Evolutionary conservation across 768 basidiomycete genomes (phyloP), one percentile per base, ranked within the genome.

Genomic region (Pleurotus salmoneostramineus): DNA sequence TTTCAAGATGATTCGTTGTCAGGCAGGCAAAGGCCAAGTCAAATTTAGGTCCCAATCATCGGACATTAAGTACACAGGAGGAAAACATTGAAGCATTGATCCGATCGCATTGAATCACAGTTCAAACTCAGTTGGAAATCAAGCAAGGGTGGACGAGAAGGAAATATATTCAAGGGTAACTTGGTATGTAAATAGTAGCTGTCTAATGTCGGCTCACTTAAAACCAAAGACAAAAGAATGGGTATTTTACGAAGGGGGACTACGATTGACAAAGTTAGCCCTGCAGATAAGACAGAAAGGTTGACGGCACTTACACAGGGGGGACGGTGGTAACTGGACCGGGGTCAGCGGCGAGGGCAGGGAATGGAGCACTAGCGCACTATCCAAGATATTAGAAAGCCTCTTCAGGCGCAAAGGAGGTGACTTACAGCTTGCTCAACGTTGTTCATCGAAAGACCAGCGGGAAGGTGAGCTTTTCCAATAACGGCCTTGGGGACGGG

Each of bases 391-490:
- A 12, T 42, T 15, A 31, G 27, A 34, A 47, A 21, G 49, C 37
- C 21, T 27, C 21, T 27, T 54, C 21, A 35, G 8, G 10, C 11
- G 32, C 37, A 34, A 32, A 12, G 33, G 31, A 17, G 37, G 37
- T 21, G 7, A 56, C 56, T 12, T 46, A 56, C 56, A 6, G 56
- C 56, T 56, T 56, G 56, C 36, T 56, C 56, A 10, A 56, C 40
- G 32, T 56, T 48, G 56, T 56, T 56, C 56, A 56, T 56, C 3
- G 43, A 46, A 14, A 56, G 56, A 37, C 60, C 60, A n/a, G 60
- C 60, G 56, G 68, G 68, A 58, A 69, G 61, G 45, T 54, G 57
- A n/a, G 65, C 57, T 17, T 57, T 59, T 14, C 33, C 48, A 21
- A 56, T 47, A 37, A 58, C 42, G 11, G 68, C 60, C 8, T 43